These are phyloP conservation scores for Leccinum incarnatum DNA, from an alignment of 768 basidiomycete genomes.

Conservation along the genomic window DNA sequence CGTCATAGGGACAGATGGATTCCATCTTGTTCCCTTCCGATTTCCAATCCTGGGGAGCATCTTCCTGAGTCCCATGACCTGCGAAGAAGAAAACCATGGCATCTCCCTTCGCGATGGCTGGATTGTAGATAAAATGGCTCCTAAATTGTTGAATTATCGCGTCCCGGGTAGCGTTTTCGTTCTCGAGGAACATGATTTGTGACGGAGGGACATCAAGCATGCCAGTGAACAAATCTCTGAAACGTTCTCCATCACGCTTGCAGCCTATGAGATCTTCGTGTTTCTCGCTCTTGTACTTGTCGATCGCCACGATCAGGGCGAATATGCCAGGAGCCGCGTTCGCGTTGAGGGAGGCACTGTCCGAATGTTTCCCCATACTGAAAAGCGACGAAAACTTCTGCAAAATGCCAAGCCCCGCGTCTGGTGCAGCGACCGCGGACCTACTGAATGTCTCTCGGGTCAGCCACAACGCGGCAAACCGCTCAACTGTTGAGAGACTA, in stretches of 20 bases:
- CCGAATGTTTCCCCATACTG: not conserved
- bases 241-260: slow-evolving; percentile 16
- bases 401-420: not conserved
- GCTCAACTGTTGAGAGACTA: slow-evolving; percentile 8
- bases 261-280: slow-evolving; percentile 11
- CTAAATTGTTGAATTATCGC: slow-evolving; percentile 8
- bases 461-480: not conserved
- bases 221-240: slow-evolving; percentile 8
- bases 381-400: not conserved
- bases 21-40: slow-evolving; percentile 15
- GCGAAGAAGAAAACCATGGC: slow-evolving; percentile 21
- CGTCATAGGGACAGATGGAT: slow-evolving; percentile 15
- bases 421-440: not conserved
- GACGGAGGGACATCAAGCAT: slow-evolving; percentile 12
- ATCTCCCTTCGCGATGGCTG: slow-evolving; percentile 10
- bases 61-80: slow-evolving; percentile 12
- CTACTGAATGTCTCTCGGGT: slow-evolving; percentile 1
- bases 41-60: slow-evolving; percentile 16
- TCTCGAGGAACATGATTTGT: slow-evolving; percentile 14
- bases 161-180: slow-evolving; percentile 15
- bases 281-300: not conserved
- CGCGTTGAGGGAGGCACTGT: not conserved
- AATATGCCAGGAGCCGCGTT: slow-evolving; percentile 16
- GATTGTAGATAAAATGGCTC: slow-evolving; percentile 10
- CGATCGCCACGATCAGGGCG: slow-evolving; percentile 18